Evolutionary conservation across 1,284 basidiomycete species (phyloP).

Genomic region (Ustilago shanxiensis): DNA sequence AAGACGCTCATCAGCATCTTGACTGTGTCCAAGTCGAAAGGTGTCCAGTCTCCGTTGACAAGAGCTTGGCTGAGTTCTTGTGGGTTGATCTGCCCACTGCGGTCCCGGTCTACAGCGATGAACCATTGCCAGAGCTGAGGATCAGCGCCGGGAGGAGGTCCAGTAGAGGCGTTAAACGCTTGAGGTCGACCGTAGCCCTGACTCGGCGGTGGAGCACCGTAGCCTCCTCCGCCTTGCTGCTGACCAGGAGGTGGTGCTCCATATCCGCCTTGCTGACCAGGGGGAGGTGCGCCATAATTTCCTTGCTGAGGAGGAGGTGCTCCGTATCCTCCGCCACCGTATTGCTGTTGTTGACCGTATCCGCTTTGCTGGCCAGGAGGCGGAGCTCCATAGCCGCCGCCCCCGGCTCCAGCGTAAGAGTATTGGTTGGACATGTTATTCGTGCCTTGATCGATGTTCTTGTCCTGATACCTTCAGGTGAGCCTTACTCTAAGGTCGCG

Average conservation of each 20-base stretch:
- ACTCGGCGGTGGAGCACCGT: slow-evolving; percentile 29
- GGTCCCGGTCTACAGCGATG: slow-evolving; percentile 61
- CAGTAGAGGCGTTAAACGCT: slow-evolving; percentile 47
- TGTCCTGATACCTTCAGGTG: not conserved
- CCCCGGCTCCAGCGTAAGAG: slow-evolving; percentile 44
- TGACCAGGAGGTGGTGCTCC: slow-evolving; percentile 39
- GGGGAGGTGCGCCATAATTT: slow-evolving; percentile 37
- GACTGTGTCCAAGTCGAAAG: slow-evolving; percentile 61
- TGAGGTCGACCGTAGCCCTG: slow-evolving; percentile 45
- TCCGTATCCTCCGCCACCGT: slow-evolving; percentile 39
- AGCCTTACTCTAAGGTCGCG: too few species aligned
- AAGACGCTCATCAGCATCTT: slow-evolving; percentile 66
- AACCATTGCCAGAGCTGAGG: slow-evolving; percentile 67
- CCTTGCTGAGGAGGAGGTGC: slow-evolving; percentile 33
- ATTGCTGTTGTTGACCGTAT: slow-evolving; percentile 41
- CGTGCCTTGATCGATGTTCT: not conserved
- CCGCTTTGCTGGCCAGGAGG: slow-evolving; percentile 42
- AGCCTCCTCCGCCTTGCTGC: slow-evolving; percentile 22
- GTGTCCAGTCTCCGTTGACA: slow-evolving; percentile 64
- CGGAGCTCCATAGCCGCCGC: slow-evolving; percentile 46
- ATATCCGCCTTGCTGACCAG: slow-evolving; percentile 28
- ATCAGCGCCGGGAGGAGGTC: slow-evolving; percentile 61
- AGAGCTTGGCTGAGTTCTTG: slow-evolving; percentile 60
- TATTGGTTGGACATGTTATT: slow-evolving; percentile 52
- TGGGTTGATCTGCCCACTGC: slow-evolving; percentile 55